Base-by-base conservation (phyloP, 2,329 filamentous ascomycete species). In the Zelopaecilomyces penicillatus region DNA sequence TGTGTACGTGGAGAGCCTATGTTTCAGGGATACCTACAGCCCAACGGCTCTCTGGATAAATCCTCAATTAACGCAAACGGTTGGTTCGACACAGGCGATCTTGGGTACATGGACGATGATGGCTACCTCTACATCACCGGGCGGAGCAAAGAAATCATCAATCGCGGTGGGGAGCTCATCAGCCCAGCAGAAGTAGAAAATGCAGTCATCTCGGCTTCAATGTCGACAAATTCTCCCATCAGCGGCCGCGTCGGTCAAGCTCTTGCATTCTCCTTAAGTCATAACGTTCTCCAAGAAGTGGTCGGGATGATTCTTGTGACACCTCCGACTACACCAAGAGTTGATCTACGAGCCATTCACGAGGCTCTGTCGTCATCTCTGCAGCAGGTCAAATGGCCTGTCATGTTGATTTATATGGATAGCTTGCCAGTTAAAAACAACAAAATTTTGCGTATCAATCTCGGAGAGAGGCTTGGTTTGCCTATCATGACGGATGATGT, bases 111-210 rank as follows among this genome's bases (percentile, higher is more conserved):
- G 46, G 74, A 77, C 48, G 44, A 57, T 1, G 68, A 74, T 8
- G 71, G 71, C 28, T 76, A 70, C 50, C 64, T 77, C 6, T 76
- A 70, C 56, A 71, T 77, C 50, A 77, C 73, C 3, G 74, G 74
- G 6, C 66, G 74, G 30, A 75, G 67, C 54, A 78, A 77, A 51
- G 74, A 77, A 45, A 71, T 77, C 44, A 76, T 78, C 57, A 77
- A 77, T 53, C 68, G 74, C 8, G 75, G 75, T 32, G 74, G 75
- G 31, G 75, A 79, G 54, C 65, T 78, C n/a, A 77, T 79, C 45
- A 76, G 73, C 4, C 75, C 75, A 0, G 76, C 78, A 43, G 75
- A 79, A 52, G 67, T 79, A n/a, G 75, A 78, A 52, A 71, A 78
- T 50, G 74, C 74, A 7, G 70, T 78, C 45, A 62, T 76, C 37